A percentile compares a stretch with the other conserved stretches of the same genome.
phyloP scores from a whole-genome alignment of 805 yeast genomes.

The Cyberlindnera subsufficiens region DNA sequence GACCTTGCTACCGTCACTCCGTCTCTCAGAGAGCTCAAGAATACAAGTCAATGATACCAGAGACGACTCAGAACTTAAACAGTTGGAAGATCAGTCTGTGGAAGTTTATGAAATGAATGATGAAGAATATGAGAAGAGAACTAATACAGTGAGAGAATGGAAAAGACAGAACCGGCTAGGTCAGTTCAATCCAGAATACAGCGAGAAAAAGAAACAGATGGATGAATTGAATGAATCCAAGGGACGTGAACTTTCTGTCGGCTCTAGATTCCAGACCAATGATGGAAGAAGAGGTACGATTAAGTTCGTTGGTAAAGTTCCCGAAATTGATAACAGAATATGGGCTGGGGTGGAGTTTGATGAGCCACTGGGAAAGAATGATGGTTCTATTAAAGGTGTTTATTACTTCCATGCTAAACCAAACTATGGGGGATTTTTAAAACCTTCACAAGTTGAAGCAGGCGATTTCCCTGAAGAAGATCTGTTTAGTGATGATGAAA shows the following conservation, averaged over 20 bases:
- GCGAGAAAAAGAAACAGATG: constrained; percentile 24
- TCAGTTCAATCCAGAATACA: constrained; percentile 54
- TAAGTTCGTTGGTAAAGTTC: constrained; percentile 61
- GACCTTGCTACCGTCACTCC: neutral
- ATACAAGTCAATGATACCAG: constrained; percentile 55
- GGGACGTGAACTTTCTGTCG: constrained; percentile 34
- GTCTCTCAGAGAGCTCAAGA: constrained; percentile 36
- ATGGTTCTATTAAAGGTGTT: constrained; percentile 64
- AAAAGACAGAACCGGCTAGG: constrained; percentile 66
- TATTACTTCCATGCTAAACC: constrained; percentile 49
- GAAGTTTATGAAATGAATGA: constrained; percentile 44
- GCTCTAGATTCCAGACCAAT: constrained; percentile 45
- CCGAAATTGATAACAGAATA: constrained; percentile 41
- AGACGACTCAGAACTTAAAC: constrained; percentile 43
- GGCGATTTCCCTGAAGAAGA: constrained; percentile 57
- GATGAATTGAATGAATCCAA: constrained; percentile 24
- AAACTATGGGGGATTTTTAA: constrained; percentile 73
- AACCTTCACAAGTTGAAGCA: constrained; percentile 60
- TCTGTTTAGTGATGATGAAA: constrained; percentile 42
- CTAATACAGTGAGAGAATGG: constrained; percentile 71
- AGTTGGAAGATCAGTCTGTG: constrained; percentile 30
- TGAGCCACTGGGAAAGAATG: constrained; percentile 82
- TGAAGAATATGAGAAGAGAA: constrained; percentile 53
- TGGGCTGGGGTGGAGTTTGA: constrained; percentile 90
- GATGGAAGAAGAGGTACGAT: constrained; percentile 67